These are phyloP conservation scores for Dentipellis sp. DNA, from an alignment of 768 basidiomycete genomes.

Conservation along the genomic window DNA sequence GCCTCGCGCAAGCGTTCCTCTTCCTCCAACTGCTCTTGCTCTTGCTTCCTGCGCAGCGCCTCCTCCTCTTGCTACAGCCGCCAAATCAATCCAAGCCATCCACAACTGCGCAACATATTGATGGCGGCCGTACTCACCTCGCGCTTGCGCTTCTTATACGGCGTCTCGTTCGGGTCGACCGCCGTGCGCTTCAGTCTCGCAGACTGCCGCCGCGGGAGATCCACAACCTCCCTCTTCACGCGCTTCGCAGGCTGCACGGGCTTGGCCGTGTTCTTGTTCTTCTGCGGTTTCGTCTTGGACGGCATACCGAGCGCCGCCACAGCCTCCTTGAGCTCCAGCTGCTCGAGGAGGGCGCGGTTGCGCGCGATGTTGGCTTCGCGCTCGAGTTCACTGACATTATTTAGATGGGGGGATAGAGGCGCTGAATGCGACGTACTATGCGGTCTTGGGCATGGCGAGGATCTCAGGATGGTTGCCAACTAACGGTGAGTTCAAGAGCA, in stretches of 20 bases:
- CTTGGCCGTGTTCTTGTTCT: constrained; percentile 31
- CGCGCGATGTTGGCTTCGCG: constrained; percentile 77
- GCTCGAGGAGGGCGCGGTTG: constrained; percentile 64
- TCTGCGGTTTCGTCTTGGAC: constrained; percentile 26
- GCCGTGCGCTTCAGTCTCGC: constrained; percentile 42
- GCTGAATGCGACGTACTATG: constrained; percentile 8
- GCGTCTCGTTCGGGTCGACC: constrained; percentile 55
- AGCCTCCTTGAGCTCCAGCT: constrained; percentile 58
- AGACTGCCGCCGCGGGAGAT: constrained; percentile 54
- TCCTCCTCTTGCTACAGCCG: constrained; percentile 38
- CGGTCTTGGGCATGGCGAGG: constrained; percentile 10
- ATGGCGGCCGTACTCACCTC: constrained; percentile 33
- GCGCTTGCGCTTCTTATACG: constrained; percentile 54
- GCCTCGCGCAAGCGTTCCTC: constrained; percentile 56
- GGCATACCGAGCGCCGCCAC: constrained; percentile 37
- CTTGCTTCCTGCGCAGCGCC: constrained; percentile 40
- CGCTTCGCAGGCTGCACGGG: constrained; percentile 52
- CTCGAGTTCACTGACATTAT: constrained; percentile 45
- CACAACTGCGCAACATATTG: not conserved
- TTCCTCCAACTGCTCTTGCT: constrained; percentile 49
- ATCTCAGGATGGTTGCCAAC: not conserved
- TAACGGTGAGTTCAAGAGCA: not conserved
- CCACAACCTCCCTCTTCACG: constrained; percentile 33
- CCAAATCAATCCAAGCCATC: not conserved
- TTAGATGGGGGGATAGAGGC: not conserved